Percentiles rank a stretch among this genome's conserved stretches.
phyloP scores from a whole-genome alignment of 805 yeast genomes.

The Hanseniaspora vineae region DNA sequence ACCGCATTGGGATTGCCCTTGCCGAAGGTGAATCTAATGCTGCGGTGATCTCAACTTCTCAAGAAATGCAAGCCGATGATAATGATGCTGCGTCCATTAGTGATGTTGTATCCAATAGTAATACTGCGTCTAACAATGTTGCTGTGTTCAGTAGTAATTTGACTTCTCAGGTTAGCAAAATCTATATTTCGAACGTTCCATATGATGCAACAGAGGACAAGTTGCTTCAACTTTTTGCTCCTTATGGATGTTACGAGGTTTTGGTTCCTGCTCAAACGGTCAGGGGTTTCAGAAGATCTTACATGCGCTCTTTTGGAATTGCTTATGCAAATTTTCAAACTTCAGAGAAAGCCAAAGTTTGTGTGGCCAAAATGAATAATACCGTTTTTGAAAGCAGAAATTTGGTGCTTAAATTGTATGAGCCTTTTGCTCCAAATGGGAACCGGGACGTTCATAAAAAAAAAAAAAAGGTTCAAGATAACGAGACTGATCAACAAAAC shows the following conservation, averaged over 20 bases:
- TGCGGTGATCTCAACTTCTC: too few relatives aligned
- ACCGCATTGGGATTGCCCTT: too few relatives aligned
- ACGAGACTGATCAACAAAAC: too few relatives aligned
- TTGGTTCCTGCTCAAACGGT: constrained; percentile 44
- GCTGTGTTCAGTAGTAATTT: too few relatives aligned
- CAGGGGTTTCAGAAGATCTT: constrained; percentile 27
- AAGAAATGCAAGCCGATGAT: too few relatives aligned
- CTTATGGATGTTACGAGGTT: constrained; percentile 30
- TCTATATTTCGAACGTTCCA: constrained; percentile 43
- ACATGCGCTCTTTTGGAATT: constrained; percentile 34
- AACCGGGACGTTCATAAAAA: too few relatives aligned
- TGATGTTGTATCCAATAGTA: too few relatives aligned
- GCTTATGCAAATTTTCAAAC: constrained; percentile 75
- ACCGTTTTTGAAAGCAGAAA: constrained; percentile 34
- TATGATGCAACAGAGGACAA: constrained; percentile 41
- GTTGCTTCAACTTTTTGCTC: constrained; percentile 31
- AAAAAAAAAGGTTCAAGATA: too few relatives aligned
- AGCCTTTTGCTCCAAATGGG: constrained; percentile 32
- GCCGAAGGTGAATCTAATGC: too few relatives aligned
- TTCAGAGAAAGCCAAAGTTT: constrained; percentile 49
- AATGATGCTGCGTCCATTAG: not conserved
- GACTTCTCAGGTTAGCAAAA: too few relatives aligned
- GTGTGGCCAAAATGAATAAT: constrained; percentile 54
- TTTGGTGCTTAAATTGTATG: constrained; percentile 29
- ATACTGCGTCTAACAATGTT: too few relatives aligned